These are phyloP conservation scores for Amanita fuliginea DNA, from an alignment of 768 basidiomycete genomes.

Conservation along the genomic window DNA sequence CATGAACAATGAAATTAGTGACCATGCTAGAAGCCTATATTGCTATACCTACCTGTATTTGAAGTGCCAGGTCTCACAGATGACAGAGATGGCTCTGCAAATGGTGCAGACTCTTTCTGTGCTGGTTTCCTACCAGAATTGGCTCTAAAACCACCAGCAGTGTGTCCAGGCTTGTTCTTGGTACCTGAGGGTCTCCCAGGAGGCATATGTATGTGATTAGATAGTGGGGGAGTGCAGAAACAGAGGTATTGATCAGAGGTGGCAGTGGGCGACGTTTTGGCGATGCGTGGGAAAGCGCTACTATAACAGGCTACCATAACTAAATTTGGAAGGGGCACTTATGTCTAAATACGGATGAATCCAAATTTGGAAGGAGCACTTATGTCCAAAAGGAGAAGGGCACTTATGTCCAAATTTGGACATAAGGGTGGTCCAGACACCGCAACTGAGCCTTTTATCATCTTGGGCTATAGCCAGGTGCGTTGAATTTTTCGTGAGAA, in stretches of 20 bases:
- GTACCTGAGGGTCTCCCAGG: slow-evolving; percentile 8
- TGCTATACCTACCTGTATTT: neutral
- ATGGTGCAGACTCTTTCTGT: neutral
- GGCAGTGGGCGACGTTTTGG: neutral
- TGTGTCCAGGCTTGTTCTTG: slow-evolving; percentile 7
- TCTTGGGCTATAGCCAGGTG: no score
- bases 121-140: neutral
- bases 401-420: neutral
- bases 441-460: neutral
- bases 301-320: neutral
- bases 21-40: neutral
- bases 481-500: no score
- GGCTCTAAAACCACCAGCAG: neutral
- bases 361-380: neutral
- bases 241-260: neutral
- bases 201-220: neutral
- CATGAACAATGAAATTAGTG: neutral
- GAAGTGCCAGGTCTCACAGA: neutral
- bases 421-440: neutral
- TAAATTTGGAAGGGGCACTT: neutral
- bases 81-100: neutral
- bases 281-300: neutral
- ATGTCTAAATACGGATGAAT: neutral
- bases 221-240: neutral
- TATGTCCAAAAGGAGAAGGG: neutral